Evolutionary conservation across 2,329 filamentous ascomycete genomes (phyloP), one percentile per base, ranked within the genome.

Genomic region (Tolypocladium album): DNA sequence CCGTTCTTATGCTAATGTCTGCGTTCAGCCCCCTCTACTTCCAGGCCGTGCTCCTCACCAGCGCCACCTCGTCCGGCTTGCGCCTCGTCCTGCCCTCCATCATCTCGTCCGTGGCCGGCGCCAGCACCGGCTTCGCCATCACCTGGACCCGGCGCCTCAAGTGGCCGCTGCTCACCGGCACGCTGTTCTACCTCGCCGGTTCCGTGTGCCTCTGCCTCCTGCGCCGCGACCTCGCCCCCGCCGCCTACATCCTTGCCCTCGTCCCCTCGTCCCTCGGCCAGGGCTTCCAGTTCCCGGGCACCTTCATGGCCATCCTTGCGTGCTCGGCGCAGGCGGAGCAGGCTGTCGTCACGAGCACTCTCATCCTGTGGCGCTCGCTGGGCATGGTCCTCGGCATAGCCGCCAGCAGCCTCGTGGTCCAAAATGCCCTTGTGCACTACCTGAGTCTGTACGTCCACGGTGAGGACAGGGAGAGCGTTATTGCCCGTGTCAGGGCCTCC

Each of bases 311-410:
- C 17, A 75, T 88, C 1, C 79, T 89, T 27, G 82, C 82, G 1
- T 80, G 81, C 1, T 84, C 81, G 52, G 72, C 78, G 6, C 84
- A 87, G 67, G 68, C 75, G 6, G 84, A 88, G 56, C 86, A 88
- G 70, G 87, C 87, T 17, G 85, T 88, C 47, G 84, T 86, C 15
- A 89, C 88, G 1, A 85, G 82, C 58, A 90, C 88, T 0, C 75
- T 92, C 62, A 81, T 88, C 22, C 75, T 92, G 22, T 91, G 87
- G 84, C 81, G 89, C 59, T 85, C 83, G 61, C 72, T 92, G 6
- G 89, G 89, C 8, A 82, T 81, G 60, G 88, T 92, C 1, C 79
- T 92, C 67, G 89, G 89, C n/a, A 82, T 92, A 53, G 85, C 88
- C 0, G 76, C 81, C 58, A 88, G 85, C 64, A 89, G 86, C 68